Evolutionary conservation across 2,329 filamentous ascomycete species (phyloP).

Genomic region (Elsinoe ampelina): DNA sequence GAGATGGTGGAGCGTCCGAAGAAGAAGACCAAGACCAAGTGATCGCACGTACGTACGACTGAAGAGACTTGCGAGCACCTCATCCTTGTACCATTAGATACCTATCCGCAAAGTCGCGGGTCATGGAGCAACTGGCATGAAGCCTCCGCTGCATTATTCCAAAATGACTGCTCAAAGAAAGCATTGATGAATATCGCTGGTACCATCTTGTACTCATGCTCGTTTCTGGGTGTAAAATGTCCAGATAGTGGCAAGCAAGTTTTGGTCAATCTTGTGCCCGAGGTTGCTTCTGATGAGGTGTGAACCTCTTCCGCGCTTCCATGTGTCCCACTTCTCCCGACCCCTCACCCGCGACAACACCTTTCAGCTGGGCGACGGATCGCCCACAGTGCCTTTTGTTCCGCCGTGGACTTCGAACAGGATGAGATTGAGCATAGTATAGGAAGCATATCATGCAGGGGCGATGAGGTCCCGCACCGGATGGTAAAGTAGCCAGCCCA

Average conservation of each 20-base stretch:
- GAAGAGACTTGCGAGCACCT: not conserved
- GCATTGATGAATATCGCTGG: not conserved
- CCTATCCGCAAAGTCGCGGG: too few relatives aligned
- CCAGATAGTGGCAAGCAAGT: too few relatives aligned
- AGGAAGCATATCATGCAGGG: not conserved
- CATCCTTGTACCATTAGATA: conserved; percentile 10
- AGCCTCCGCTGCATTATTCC: not conserved
- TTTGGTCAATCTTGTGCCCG: too few relatives aligned
- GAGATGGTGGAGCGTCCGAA: conserved; percentile 50
- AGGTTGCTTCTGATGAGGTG: not conserved
- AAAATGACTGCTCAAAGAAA: not conserved
- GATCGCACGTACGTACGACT: not conserved
- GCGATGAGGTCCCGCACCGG: conserved; percentile 25
- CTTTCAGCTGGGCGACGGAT: too few relatives aligned
- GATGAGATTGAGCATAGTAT: too few relatives aligned
- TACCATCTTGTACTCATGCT: too few relatives aligned
- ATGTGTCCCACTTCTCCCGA: too few relatives aligned
- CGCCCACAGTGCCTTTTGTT: too few relatives aligned
- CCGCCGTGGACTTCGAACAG: too few relatives aligned
- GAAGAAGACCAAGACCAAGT: conserved; percentile 51
- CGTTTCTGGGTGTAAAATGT: too few relatives aligned
- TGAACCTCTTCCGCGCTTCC: not conserved
- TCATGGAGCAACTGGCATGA: not conserved
- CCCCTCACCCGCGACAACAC: too few relatives aligned
- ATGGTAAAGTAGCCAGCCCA: conserved; percentile 21